A percentile compares a stretch with the other conserved stretches of the same genome.
Conservation (phyloP, 106 monocot genomes). For the Chionographis japonica region DNA sequence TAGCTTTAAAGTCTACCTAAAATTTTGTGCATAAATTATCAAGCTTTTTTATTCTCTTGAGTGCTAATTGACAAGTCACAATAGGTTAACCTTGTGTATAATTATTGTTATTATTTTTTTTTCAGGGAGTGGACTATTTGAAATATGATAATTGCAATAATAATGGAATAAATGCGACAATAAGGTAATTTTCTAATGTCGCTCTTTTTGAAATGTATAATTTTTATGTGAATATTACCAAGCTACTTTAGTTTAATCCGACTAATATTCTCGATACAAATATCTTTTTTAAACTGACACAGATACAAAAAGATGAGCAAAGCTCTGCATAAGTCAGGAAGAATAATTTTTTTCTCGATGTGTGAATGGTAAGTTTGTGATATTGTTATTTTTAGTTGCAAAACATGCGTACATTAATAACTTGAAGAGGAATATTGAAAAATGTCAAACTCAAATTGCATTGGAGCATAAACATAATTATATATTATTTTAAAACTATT, state of each 20-base stretch:
- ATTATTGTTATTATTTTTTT: neutral
- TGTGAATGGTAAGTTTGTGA: constrained; percentile 37
- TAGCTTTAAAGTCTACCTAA: neutral
- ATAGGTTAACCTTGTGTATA: neutral
- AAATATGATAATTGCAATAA: constrained; percentile 50
- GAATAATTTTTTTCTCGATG: constrained; percentile 35
- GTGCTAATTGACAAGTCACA: too few species aligned
- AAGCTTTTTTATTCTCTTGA: neutral
- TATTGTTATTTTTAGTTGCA: too few species aligned
- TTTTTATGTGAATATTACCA: too few species aligned
- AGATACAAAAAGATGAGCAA: constrained; percentile 41
- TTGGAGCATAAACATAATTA: too few species aligned
- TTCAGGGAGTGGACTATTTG: constrained; percentile 37
- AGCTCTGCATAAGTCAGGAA: constrained; percentile 31
- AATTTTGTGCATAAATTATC: neutral
- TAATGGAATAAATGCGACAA: neutral
- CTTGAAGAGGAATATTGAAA: too few species aligned
- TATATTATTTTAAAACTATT: too few species aligned
- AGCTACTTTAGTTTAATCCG: too few species aligned
- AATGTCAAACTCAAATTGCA: too few species aligned
- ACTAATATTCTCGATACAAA: too few species aligned
- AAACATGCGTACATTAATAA: too few species aligned
- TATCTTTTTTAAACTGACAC: neutral
- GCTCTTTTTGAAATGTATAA: neutral
- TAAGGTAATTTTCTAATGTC: constrained; percentile 12